These are phyloP conservation scores for Penicillium palitans DNA, from an alignment of 2,329 filamentous ascomycete genomes.

Conservation along the genomic window DNA sequence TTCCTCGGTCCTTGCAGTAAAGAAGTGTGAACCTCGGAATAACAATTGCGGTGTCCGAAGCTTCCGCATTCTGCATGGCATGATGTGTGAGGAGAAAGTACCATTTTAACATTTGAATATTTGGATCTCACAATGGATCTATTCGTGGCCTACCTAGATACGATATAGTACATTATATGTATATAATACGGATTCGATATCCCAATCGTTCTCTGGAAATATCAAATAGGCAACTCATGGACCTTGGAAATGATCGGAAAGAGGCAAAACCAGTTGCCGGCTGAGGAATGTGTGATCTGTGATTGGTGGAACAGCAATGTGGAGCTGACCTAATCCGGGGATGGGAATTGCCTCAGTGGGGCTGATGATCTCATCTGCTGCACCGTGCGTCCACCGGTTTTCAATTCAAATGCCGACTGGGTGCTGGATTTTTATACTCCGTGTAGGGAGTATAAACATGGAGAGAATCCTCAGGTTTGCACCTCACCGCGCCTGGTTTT, in stretches of 20 bases:
- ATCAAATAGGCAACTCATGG: not conserved
- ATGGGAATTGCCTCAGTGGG: constrained; percentile 6
- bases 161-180: not conserved
- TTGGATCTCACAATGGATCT: not conserved
- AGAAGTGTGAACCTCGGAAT: constrained; percentile 11
- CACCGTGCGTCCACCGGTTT: not conserved
- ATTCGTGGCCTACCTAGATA: not conserved
- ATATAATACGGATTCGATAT: not conserved
- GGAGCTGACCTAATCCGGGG: constrained; percentile 18
- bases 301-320: constrained; percentile 15
- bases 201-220: no score
- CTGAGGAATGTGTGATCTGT: constrained; percentile 4
- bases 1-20: not conserved
- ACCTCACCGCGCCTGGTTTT: not conserved
- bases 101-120: not conserved
- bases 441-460: not conserved
- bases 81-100: not conserved
- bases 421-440: no score
- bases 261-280: constrained; percentile 14
- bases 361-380: constrained; percentile 13
- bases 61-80: constrained; percentile 1
- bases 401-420: constrained; percentile 19
- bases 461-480: not conserved
- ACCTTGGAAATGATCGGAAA: not conserved
- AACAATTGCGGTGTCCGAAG: constrained; percentile 9